Evolutionary conservation across 2,329 filamentous ascomycete species (phyloP).

Genomic region (Teratosphaeria epicoccoides): DNA sequence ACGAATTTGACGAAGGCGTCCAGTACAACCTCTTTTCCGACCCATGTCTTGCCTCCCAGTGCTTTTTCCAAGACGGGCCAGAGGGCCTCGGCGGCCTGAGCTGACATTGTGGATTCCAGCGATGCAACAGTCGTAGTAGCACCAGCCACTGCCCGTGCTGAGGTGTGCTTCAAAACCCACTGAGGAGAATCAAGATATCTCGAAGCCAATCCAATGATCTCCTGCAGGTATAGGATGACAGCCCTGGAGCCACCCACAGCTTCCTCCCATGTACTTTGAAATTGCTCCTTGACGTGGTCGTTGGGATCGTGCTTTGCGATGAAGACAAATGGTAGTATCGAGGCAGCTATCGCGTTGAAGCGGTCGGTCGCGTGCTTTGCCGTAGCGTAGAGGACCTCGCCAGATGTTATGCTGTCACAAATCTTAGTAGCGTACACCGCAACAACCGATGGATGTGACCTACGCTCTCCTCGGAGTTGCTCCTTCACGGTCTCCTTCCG

Average conservation of each 20-base stretch:
- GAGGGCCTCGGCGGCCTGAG: slow-evolving; percentile 31
- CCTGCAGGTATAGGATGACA: slow-evolving; percentile 70
- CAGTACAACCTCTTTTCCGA: slow-evolving; percentile 78
- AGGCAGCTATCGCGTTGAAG: slow-evolving; percentile 65
- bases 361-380: slow-evolving; percentile 82
- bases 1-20: slow-evolving; percentile 70
- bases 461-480: slow-evolving; percentile 32
- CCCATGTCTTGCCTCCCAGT: slow-evolving; percentile 80
- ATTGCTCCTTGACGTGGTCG: slow-evolving; percentile 67
- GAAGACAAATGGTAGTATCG: slow-evolving; percentile 77
- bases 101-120: slow-evolving; percentile 46
- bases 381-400: slow-evolving; percentile 71
- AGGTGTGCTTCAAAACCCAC: slow-evolving; percentile 85
- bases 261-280: slow-evolving; percentile 77
- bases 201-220: slow-evolving; percentile 62
- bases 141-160: slow-evolving; percentile 68
- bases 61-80: slow-evolving; percentile 81
- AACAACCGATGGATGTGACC: no score
- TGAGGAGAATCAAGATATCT: slow-evolving; percentile 65
- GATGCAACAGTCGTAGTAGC: slow-evolving; percentile 51
- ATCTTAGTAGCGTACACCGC: neutral
- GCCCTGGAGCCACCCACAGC: slow-evolving; percentile 78
- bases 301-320: slow-evolving; percentile 78
- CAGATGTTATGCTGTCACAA: slow-evolving; percentile 54
- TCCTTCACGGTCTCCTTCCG: slow-evolving; percentile 57